Evolutionary conservation across 768 basidiomycete species (phyloP).

Genomic region (Paxillus ammoniavirescens): DNA sequence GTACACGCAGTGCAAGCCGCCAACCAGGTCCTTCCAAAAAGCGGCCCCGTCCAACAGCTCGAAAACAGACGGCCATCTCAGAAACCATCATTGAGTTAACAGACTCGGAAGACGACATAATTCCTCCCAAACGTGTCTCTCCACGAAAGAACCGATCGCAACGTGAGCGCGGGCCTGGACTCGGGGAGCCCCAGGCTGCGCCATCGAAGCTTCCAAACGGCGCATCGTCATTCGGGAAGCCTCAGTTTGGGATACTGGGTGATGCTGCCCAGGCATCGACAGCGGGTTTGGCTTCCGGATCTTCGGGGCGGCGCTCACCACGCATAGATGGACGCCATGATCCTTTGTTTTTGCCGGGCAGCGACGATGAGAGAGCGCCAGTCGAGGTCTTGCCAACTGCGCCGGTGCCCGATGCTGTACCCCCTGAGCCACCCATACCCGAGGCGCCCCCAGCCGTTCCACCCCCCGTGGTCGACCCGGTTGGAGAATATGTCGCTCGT

Average conservation of each 20-base stretch:
- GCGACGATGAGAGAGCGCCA: conserved; percentile 31
- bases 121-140: background rate
- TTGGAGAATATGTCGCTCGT: conserved; percentile 40
- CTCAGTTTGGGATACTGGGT: conserved; percentile 7
- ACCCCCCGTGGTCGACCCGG: conserved; percentile 14
- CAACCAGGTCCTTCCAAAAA: conserved; percentile 21
- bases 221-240: conserved; percentile 12
- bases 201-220: conserved; percentile 2
- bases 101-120: conserved; percentile 45
- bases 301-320: conserved; percentile 9
- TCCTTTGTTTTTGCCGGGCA: conserved; percentile 38
- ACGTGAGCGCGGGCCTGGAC: background rate
- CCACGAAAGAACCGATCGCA: background rate
- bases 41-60: conserved; percentile 2
- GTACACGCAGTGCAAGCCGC: conserved; percentile 17
- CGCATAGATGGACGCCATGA: conserved; percentile 1
- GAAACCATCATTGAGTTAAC: conserved; percentile 53
- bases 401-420: background rate
- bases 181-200: conserved; percentile 5
- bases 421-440: conserved; percentile 3
- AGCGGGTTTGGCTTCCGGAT: conserved; percentile 3
- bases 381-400: background rate
- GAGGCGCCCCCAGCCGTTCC: conserved; percentile 16
- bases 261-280: conserved; percentile 1
- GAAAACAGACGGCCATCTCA: conserved; percentile 8